phyloP scores from a whole-genome alignment of 352 stramenopile species.

The Globisporangium recalcitrans region DNA sequence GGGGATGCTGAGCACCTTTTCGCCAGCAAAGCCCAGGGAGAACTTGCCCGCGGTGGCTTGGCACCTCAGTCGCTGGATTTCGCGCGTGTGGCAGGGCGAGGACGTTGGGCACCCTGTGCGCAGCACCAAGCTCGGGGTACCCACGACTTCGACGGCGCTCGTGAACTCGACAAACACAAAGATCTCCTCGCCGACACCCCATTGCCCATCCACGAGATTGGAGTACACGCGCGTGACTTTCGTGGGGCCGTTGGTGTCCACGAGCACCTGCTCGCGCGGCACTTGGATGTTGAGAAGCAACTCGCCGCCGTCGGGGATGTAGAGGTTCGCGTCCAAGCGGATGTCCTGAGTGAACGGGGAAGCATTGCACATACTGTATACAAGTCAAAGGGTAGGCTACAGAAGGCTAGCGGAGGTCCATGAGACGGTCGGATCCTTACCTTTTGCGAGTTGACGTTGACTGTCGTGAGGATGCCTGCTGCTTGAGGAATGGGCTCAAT shows the following conservation, averaged over 20 bases:
- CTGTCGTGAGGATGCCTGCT: slow-evolving; percentile 38
- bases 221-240: slow-evolving; percentile 69
- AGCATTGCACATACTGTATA: background rate
- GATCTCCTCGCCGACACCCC: slow-evolving; percentile 59
- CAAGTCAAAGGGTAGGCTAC: background rate
- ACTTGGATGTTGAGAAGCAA: slow-evolving; percentile 63
- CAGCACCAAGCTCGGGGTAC: slow-evolving; percentile 40
- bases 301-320: slow-evolving; percentile 68
- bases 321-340: slow-evolving; percentile 59
- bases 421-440: too few species aligned
- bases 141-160: slow-evolving; percentile 53
- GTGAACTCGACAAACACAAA: slow-evolving; percentile 69
- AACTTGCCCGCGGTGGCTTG: slow-evolving; percentile 63
- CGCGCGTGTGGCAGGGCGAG: slow-evolving; percentile 37
- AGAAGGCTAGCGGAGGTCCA: too few species aligned
- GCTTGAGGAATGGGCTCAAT: slow-evolving; percentile 48
- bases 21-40: slow-evolving; percentile 41
- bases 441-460: slow-evolving; percentile 42
- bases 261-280: slow-evolving; percentile 39
- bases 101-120: slow-evolving; percentile 50
- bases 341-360: slow-evolving; percentile 27
- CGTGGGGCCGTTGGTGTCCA: slow-evolving; percentile 45
- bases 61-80: slow-evolving; percentile 62
- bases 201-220: slow-evolving; percentile 31
- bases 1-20: slow-evolving; percentile 62